Base-by-base conservation (phyloP, 1,284 basidiomycete species). In the Cryptococcus sp. region DNA sequence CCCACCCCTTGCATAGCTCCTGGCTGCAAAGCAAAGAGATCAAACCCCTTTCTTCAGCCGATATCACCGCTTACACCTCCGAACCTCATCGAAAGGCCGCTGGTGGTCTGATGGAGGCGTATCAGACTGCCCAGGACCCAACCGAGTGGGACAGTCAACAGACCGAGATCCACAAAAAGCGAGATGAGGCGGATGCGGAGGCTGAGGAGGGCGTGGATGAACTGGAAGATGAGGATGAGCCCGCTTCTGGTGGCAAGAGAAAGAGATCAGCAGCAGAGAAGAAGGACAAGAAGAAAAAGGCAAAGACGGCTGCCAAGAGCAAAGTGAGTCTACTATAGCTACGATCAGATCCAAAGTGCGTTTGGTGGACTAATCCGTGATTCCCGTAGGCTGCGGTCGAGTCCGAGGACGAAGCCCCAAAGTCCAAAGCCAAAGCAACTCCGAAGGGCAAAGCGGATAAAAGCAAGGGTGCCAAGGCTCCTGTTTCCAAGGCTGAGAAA, bases 11-110 rank as follows among this genome's bases (percentile, higher is more conserved):
- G 53, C 27, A 22, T 72, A 94, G 93, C 80, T 85, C 91, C 44
- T 98, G 94, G 93, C 83, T 91, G 38, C 82, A 86, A 20, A 78
- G 88, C 6, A 88, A 88, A 70, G 93, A 96, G 74, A 85, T 97
- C 61, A 89, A 87, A 31, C 84, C 84, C 62, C 84, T 97, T 40
- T 85, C 87, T 69, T 78, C 82, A 31, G 86, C 90, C 74, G 90
- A 93, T 80, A 95, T 97, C 78, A 84, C 89, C 66, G 83, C 87
- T 6, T 96, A 87, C 80, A 85, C 96, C 77, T 83, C 81, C 68
- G 87, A 89, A 74, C 85, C 56, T 79, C 82, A 77, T 69, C 80
- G 79, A 77, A 93, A 91, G 81, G 87, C 86, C 73, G 85, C 83
- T 39, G 86, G 85, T 41, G 88, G 92, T 46, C 85, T 98, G 45